Evolutionary conservation across 2,329 filamentous ascomycete genomes (phyloP), one percentile per base, ranked within the genome.

Genomic region (Alternaria rosae): DNA sequence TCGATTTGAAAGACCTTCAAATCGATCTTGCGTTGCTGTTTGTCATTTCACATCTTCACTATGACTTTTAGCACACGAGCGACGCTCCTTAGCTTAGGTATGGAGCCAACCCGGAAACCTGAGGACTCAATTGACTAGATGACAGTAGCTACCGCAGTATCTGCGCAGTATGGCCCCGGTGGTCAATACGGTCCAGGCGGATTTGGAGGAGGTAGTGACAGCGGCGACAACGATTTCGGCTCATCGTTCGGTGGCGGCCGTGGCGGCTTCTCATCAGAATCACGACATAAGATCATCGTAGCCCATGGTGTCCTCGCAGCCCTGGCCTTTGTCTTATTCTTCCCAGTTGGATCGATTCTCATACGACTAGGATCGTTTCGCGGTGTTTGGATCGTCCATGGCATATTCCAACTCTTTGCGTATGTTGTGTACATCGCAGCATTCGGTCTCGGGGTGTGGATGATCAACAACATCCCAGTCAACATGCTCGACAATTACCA

Each of bases 391-490:
- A 77, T 81, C 69, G 65, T 82, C 50, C 82, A 84, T 63, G 81
- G 78, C 32, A 63, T 75, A 1, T 71, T 85, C 23, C 86, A 88
- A 65, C 60, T 84, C 17, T 72, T 86, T 57, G 81, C 82, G 10
- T 81, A 86, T 53, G 63, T 81, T 10, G 59, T 86, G 25, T 82
- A 80, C 58, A 81, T 85, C 52, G 81, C 79, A 1, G 86, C 84
- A 0, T 79, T 85, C 28, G 85, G 82, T 1, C 66, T 87, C 1
- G 86, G 86, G 1, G 74, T 88, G 53, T 83, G 80, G 50, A 74
- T 88, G 30, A 83, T 82, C 7, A 77, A 74, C n/a, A 70, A 69
- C 25, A 65, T 73, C 1, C 74, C 70, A 8, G 55, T 69, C 20
- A 68, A 65, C 26, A 53, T 77, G 10, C 56, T 74, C 8, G 51